phyloP scores from a whole-genome alignment of 2,329 filamentous ascomycete genomes.

The Geosmithia flava region DNA sequence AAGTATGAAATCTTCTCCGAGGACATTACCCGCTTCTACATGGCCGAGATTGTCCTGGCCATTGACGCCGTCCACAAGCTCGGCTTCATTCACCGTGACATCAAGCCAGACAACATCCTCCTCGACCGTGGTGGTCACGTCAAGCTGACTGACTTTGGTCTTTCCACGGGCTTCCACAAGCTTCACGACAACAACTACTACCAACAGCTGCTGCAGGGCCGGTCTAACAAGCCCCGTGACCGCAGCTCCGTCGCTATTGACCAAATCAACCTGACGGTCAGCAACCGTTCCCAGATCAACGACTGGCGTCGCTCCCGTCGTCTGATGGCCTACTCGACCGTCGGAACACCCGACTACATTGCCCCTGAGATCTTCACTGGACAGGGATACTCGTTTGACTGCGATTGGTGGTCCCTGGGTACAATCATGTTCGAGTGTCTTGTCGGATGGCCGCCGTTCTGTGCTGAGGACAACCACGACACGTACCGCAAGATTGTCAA shows the following conservation, averaged over 20 bases:
- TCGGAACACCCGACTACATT: slow-evolving; percentile 97
- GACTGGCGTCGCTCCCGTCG: slow-evolving; percentile 95
- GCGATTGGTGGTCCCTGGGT: slow-evolving; percentile 98
- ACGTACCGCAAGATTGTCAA: slow-evolving; percentile 99
- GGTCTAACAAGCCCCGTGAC: slow-evolving; percentile 62
- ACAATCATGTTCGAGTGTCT: slow-evolving; percentile 99
- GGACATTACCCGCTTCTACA: slow-evolving; percentile 97
- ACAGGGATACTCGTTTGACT: slow-evolving; percentile 90
- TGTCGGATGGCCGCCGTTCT: slow-evolving; percentile 98
- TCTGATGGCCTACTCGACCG: slow-evolving; percentile 94
- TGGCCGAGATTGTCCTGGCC: slow-evolving; percentile 95
- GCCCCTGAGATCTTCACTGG: slow-evolving; percentile 97
- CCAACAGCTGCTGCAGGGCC: slow-evolving; percentile 81
- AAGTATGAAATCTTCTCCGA: slow-evolving; percentile 99
- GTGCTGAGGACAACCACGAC: slow-evolving; percentile 92
- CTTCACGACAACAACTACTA: slow-evolving; percentile 98
- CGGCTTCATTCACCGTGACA: slow-evolving; percentile 97
- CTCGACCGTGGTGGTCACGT: slow-evolving; percentile 92
- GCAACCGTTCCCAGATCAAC: slow-evolving; percentile 95
- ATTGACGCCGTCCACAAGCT: slow-evolving; percentile 97
- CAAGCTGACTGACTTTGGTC: slow-evolving; percentile 94
- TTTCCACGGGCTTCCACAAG: slow-evolving; percentile 96
- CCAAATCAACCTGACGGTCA: slow-evolving; percentile 95
- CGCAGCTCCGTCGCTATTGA: slow-evolving; percentile 91
- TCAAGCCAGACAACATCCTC: slow-evolving; percentile 98